Conservation (phyloP, 257 asterid species). For the Petunia secreta region DNA sequence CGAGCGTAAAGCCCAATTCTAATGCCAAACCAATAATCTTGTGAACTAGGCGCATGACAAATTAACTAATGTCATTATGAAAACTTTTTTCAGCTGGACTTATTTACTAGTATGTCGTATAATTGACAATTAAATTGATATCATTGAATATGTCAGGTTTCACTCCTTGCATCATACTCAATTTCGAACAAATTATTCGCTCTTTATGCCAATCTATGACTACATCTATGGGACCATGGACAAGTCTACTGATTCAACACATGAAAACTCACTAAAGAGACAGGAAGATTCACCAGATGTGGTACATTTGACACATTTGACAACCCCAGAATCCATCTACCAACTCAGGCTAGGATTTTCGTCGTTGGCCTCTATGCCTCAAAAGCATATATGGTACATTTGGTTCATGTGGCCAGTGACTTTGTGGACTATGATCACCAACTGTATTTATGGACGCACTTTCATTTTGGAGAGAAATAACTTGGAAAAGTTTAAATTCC, state of each 20-base stretch:
- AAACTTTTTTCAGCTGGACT: neutral
- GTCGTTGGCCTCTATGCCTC: conserved; percentile 62
- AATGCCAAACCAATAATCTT: neutral
- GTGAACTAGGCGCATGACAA: neutral
- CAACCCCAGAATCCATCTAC: conserved; percentile 60
- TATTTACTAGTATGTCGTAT: neutral
- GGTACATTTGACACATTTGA: conserved; percentile 61
- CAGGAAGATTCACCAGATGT: conserved; percentile 52
- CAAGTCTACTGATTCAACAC: conserved; percentile 40
- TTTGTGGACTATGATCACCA: conserved; percentile 43
- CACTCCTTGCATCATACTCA: conserved; percentile 76
- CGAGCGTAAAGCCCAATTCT: neutral
- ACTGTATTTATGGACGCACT: conserved; percentile 36
- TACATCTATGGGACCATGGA: conserved; percentile 58
- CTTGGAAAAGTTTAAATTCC: conserved; percentile 47
- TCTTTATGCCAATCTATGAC: conserved; percentile 73
- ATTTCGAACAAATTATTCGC: conserved; percentile 59
- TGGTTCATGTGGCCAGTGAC: conserved; percentile 51
- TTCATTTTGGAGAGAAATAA: conserved; percentile 46
- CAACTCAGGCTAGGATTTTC: conserved; percentile 63
- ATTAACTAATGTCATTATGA: neutral
- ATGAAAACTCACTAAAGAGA: conserved; percentile 45
- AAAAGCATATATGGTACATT: conserved; percentile 11
- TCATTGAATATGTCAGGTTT: conserved; percentile 40
- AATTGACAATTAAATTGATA: conserved; percentile 4